Evolutionary conservation across 441 rosid genomes (phyloP).

Genomic region (Pelargonium myrrhifolium): DNA sequence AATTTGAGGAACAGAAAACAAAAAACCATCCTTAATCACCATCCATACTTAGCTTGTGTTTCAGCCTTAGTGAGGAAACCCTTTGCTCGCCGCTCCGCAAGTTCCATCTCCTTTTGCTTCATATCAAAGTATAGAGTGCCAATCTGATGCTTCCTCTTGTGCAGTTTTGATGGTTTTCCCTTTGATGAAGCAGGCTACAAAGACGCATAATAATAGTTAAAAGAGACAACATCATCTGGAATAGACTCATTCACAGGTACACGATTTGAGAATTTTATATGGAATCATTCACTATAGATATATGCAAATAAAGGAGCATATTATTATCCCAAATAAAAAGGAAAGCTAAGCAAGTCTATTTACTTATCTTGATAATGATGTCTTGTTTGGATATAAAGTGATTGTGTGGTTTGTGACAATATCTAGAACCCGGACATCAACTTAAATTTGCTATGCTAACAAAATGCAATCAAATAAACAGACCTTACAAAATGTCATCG

Average conservation of each 20-base stretch:
- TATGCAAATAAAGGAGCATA: not conserved
- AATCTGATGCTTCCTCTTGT: conserved; percentile 97
- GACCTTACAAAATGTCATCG: too few relatives aligned
- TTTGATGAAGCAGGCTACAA: conserved; percentile 54
- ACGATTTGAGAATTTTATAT: too few relatives aligned
- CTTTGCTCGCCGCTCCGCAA: conserved; percentile 69
- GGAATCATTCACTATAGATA: not conserved
- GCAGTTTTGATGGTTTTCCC: conserved; percentile 83
- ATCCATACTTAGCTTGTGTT: conserved; percentile 87
- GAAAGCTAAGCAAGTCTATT: not conserved
- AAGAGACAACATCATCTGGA: too few relatives aligned
- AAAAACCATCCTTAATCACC: conserved; percentile 37
- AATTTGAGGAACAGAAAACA: not conserved
- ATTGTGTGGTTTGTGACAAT: not conserved
- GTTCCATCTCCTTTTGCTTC: conserved; percentile 81
- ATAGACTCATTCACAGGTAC: too few relatives aligned
- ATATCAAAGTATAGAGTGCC: conserved; percentile 64
- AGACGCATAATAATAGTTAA: not conserved
- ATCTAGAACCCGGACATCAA: not conserved
- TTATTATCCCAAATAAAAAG: not conserved
- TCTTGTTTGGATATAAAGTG: not conserved
- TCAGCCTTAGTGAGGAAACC: conserved; percentile 83
- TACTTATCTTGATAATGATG: not conserved
- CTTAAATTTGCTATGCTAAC: not conserved
- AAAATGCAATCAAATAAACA: not conserved